Base-by-base conservation (phyloP, 2,329 filamentous ascomycete genomes). In the Shiraia sp. region DNA sequence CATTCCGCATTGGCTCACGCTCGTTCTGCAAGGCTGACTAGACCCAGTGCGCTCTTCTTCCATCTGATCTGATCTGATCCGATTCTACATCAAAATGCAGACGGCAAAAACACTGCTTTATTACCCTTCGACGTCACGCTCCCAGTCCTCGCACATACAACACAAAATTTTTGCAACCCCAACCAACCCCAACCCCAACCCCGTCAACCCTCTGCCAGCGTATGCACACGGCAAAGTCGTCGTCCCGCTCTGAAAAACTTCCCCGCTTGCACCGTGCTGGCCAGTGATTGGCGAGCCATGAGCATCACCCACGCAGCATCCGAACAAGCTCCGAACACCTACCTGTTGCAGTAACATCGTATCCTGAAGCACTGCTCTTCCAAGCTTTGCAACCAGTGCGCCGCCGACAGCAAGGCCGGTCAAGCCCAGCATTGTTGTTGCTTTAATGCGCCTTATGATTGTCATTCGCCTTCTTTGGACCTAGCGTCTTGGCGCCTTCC, bases 371-470 rank as follows among this genome's bases (percentile, higher is more conserved):
- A 34, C 15, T 27, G 23, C 31, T 40, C 25, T 1, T 26, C 10
- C 16, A 36, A 30, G 17, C 22, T 29, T 31, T 26, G 37, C 36
- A 25, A 16, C 23, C 41, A 12, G 19, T 29, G 15, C 32, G 5
- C 16, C 35, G 19, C 37, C 41, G 42, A 33, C 38, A 45, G 42
- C 40, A 34, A 30, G 42, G 33, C 30, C 15, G 26, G 25, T 19
- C 23, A 45, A 35, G 33, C 51, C 49, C 29, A 45, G n/a, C n/a
- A n/a, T 22, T 15, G 28, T 42, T 29, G 35, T 41, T 37, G 43
- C 42, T 43, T 33, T 36, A 30, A 53, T 54, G 53, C 53, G 49
- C 33, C 47, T 41, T 43, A 32, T 53, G 53, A 51, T 43, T 36
- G 13, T 19, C 14, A 13, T 32, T 52, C 19, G 24, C 53, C 44